Evolutionary conservation across 495 filamentous ascomycete species (phyloP), one percentile per base, ranked within the genome.

Genomic region (Aspergillus diversus): DNA sequence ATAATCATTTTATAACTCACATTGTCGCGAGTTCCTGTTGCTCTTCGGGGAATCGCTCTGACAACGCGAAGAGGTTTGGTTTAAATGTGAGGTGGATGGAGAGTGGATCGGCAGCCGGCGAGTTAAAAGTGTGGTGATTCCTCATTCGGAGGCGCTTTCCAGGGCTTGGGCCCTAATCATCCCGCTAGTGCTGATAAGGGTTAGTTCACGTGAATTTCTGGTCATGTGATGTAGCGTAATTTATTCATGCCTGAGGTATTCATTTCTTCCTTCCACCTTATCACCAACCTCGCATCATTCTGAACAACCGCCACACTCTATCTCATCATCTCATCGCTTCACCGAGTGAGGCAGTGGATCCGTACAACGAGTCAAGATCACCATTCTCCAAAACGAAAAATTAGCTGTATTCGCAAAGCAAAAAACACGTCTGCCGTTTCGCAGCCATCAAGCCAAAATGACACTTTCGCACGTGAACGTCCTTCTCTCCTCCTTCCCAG

Each of bases 401-500:
- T 27, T 27, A 27, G 21, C 21, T 27, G 21, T 27, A 27, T 27
- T 27, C 21, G 21, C 21, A 27, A 27, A 27, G 21, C 21, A 27
- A 27, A 27, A 27, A 12, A 39, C 11, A 39, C 39, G 6, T n/a
- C 15, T 11, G 21, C 11, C 5, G 13, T 8, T 16, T 57, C 37
- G 5, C 17, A n/a, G n/a, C n/a, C n/a, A 46, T 43, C 16, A 16
- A 5, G 34, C 8, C 61, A 69, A 66, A 13, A 83, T 83, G 78
- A 67, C 72, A 9, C 58, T 65, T 0, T 63, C 74, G 66, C 87
- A 77, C 15, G 82, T 97, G 68, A 98, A 96, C 73, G 79, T 97
- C 54, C 84, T 97, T 58, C 75, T 97, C 57, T 90, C 90, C 43
- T 88, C 89, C 63, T 95, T 97, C 69, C 81, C 90, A 15, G 93